A percentile compares a stretch with the other conserved stretches of the same genome.
phyloP scores from a whole-genome alignment of 768 basidiomycete genomes.

The Russula griseocarnosa region DNA sequence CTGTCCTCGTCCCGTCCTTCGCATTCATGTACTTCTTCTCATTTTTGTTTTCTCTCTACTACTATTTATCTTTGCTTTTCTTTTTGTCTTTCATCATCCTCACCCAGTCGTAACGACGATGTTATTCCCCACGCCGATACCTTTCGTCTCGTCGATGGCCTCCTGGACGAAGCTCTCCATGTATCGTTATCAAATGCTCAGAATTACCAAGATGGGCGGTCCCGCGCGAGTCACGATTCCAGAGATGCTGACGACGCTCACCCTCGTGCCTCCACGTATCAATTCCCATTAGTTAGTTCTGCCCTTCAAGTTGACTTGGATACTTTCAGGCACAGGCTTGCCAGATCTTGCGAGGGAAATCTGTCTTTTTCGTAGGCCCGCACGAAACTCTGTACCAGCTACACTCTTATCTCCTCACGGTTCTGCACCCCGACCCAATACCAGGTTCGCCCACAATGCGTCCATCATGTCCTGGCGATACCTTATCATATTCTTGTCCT shows the following conservation, averaged over 20 bases:
- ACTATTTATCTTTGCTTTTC: too few relatives aligned
- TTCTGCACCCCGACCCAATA: neutral
- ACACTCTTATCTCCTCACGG: slow-evolving; percentile 13
- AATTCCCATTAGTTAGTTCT: neutral
- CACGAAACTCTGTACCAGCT: slow-evolving; percentile 20
- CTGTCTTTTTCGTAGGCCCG: slow-evolving; percentile 15
- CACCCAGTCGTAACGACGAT: neutral
- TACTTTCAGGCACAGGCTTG: neutral
- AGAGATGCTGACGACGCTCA: neutral
- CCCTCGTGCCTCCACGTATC: neutral
- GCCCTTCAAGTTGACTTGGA: neutral
- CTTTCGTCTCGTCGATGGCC: slow-evolving; percentile 2
- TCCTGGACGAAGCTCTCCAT: slow-evolving; percentile 14
- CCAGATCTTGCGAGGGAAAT: slow-evolving; percentile 9
- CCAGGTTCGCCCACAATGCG: neutral
- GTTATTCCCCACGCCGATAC: neutral
- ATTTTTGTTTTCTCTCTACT: neutral
- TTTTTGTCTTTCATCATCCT: neutral
- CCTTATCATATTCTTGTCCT: slow-evolving; percentile 9
- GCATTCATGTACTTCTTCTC: neutral
- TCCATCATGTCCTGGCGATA: slow-evolving; percentile 8
- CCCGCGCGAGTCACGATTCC: neutral
- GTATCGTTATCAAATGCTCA: neutral
- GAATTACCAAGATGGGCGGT: neutral
- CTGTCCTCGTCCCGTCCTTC: neutral